These are phyloP conservation scores for Coniella lustricola DNA, from an alignment of 2,329 filamentous ascomycete species.

Conservation along the genomic window DNA sequence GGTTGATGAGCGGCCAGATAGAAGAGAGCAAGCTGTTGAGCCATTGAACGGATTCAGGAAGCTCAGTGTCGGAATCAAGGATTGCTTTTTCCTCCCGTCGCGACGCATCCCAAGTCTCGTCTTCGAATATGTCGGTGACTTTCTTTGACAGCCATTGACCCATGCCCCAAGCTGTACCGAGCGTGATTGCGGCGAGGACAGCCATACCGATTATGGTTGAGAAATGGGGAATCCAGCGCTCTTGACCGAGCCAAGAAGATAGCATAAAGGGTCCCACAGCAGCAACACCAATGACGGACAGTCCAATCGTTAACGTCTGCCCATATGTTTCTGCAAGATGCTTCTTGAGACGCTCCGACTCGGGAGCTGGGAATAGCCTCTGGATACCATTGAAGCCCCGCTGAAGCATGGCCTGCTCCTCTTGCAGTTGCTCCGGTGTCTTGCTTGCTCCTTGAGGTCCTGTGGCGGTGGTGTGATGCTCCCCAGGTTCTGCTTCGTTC, in stretches of 20 bases:
- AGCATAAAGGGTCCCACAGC: conserved; percentile 19
- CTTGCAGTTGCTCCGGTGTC: conserved; percentile 29
- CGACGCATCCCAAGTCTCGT: conserved; percentile 63
- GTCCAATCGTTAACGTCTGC: conserved; percentile 29
- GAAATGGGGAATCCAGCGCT: conserved; percentile 9
- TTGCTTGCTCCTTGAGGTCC: conserved; percentile 33
- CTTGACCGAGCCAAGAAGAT: conserved; percentile 7
- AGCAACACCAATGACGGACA: conserved; percentile 27
- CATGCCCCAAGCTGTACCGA: conserved; percentile 30
- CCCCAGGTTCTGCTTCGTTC: conserved; percentile 29
- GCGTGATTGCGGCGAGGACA: conserved; percentile 28
- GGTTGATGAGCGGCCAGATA: conserved; percentile 70
- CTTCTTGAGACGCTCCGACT: conserved; percentile 35
- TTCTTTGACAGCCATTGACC: conserved; percentile 55
- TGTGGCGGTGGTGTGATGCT: conserved; percentile 30
- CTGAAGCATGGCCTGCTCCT: conserved; percentile 30
- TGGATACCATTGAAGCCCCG: conserved; percentile 34
- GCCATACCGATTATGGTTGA: conserved; percentile 23
- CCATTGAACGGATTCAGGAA: conserved; percentile 64
- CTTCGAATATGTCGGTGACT: conserved; percentile 56
- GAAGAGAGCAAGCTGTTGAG: conserved; percentile 61
- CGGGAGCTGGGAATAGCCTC: conserved; percentile 40
- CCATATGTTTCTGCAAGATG: conserved; percentile 27
- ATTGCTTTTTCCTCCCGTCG: conserved; percentile 43
- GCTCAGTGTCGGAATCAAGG: conserved; percentile 34